Conservation (phyloP, 1,284 basidiomycete species). For the Amylostereum areolatum region DNA sequence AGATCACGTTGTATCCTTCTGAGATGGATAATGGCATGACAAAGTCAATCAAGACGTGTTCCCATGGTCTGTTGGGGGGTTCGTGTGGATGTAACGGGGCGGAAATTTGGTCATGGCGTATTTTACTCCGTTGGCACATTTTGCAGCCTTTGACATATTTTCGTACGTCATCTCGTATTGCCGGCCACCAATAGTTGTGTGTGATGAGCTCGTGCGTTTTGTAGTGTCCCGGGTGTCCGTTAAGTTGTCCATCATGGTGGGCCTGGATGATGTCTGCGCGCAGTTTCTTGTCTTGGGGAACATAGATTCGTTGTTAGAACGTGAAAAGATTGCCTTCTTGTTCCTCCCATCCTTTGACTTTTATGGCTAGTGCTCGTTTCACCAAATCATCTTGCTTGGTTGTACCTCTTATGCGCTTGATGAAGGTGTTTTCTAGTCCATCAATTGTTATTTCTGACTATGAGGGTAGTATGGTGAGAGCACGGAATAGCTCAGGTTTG, state of each 20-base stretch:
- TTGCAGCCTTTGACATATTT: too few species aligned
- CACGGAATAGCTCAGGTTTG: conserved; percentile 15
- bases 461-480: conserved; percentile 23
- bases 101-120: conserved; percentile 14
- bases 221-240: neutral
- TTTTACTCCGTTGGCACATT: too few species aligned
- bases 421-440: neutral
- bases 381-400: neutral
- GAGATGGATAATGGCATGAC: neutral
- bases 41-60: neutral
- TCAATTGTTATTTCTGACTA: neutral
- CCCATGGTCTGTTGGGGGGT: neutral
- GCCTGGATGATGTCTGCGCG: neutral
- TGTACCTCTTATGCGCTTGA: neutral
- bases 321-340: neutral
- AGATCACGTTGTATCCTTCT: neutral
- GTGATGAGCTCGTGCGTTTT: conserved; percentile 1
- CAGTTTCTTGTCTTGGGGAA: neutral
- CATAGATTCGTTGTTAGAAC: neutral
- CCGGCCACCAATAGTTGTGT: too few species aligned
- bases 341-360: neutral
- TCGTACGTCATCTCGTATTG: too few species aligned
- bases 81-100: neutral
- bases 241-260: neutral
- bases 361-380: neutral